phyloP scores from a whole-genome alignment of 169 alveolate genomes.

The Babesia bigemina region DNA sequence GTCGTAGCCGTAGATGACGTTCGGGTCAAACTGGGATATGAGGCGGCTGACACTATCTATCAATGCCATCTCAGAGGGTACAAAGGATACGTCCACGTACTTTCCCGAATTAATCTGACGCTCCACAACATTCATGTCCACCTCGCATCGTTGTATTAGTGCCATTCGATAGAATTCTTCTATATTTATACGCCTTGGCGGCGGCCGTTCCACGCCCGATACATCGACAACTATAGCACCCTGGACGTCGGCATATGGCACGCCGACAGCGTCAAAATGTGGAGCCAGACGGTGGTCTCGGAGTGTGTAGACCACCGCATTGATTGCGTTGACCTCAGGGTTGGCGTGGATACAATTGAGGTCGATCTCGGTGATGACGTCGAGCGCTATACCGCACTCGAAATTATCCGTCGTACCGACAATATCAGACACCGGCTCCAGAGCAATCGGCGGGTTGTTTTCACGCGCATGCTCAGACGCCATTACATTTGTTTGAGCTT shows the following conservation, averaged over 20 bases:
- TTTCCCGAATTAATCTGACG: conserved; percentile 10
- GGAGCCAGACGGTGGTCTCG: conserved; percentile 23
- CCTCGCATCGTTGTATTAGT: conserved; percentile 1
- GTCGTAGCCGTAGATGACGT: conserved; percentile 31
- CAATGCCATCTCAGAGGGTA: conserved; percentile 17
- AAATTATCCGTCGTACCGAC: conserved; percentile 8
- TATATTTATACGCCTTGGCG: neutral
- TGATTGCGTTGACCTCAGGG: conserved; percentile 7
- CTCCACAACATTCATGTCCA: conserved; percentile 11
- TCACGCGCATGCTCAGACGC: neutral
- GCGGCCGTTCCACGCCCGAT: neutral
- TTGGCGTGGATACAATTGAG: conserved; percentile 16
- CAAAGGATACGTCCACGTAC: conserved; percentile 14
- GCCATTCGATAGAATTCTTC: conserved; percentile 1
- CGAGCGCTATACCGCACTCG: conserved; percentile 25
- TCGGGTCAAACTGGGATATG: conserved; percentile 18
- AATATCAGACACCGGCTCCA: conserved; percentile 7
- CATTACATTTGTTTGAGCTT: no score
- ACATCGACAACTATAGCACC: conserved; percentile 34
- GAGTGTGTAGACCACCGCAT: conserved; percentile 31
- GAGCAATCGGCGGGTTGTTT: neutral
- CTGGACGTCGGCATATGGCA: conserved; percentile 42
- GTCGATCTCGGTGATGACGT: conserved; percentile 27
- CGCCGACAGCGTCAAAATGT: neutral
- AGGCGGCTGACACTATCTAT: conserved; percentile 2